Percentiles rank a stretch among this genome's conserved stretches.
These are phyloP conservation scores for Globisporangium acanthophoron DNA, from an alignment of 352 stramenopile species.

Conservation along the genomic window DNA sequence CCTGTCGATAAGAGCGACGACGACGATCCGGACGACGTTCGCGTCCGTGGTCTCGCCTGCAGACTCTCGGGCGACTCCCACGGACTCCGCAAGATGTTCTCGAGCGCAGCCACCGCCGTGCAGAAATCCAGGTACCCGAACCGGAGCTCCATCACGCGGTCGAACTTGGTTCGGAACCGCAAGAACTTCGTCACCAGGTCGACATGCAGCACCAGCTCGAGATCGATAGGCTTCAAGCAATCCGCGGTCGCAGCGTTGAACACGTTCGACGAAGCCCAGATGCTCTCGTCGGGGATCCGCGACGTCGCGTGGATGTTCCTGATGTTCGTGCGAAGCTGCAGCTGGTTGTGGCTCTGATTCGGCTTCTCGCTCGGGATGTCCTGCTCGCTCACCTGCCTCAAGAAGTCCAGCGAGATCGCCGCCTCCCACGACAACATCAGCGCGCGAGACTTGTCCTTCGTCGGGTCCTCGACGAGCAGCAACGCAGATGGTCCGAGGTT, in stretches of 20 bases:
- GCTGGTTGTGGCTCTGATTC: constrained; percentile 32
- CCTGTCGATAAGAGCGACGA: constrained; percentile 40
- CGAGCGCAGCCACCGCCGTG: constrained; percentile 52
- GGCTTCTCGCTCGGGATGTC: constrained; percentile 4
- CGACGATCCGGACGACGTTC: constrained; percentile 46
- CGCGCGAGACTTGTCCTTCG: constrained; percentile 60
- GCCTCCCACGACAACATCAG: constrained; percentile 83
- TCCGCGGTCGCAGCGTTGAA: constrained; percentile 41
- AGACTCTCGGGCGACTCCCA: background rate
- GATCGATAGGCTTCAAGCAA: constrained; percentile 71
- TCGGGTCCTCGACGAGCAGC: constrained; percentile 69
- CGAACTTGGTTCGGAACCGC: constrained; percentile 60
- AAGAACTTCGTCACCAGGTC: constrained; percentile 59
- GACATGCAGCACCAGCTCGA: constrained; percentile 67
- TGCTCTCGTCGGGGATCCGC: constrained; percentile 62
- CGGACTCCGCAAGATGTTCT: constrained; percentile 47
- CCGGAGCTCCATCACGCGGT: constrained; percentile 72
- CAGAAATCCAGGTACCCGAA: constrained; percentile 84
- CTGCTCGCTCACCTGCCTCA: constrained; percentile 29
- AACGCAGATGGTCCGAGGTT: constrained; percentile 61
- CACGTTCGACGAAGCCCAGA: constrained; percentile 40
- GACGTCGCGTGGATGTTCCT: constrained; percentile 76
- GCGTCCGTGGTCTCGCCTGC: constrained; percentile 15
- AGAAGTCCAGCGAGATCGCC: constrained; percentile 51
- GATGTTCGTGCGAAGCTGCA: constrained; percentile 55